A percentile compares a stretch with the other conserved stretches of the same genome.
phyloP scores from a whole-genome alignment of 495 filamentous ascomycete species.

The Halenospora varia region DNA sequence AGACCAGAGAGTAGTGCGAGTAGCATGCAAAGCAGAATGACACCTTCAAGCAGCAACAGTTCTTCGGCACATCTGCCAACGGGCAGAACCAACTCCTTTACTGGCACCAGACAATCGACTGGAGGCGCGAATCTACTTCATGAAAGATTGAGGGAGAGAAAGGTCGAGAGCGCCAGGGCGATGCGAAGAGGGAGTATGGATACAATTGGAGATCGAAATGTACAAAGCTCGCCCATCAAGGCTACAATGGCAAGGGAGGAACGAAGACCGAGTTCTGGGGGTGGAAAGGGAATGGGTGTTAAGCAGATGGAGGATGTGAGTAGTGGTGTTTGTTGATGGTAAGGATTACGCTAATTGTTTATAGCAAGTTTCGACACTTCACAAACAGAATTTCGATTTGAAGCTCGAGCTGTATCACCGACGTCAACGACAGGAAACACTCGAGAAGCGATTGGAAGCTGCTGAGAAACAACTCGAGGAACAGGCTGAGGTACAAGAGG shows the following conservation, averaged over 20 bases:
- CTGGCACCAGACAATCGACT: neutral
- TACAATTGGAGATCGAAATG: constrained; percentile 3
- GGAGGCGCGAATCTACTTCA: constrained; percentile 43
- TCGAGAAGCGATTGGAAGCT: constrained; percentile 60
- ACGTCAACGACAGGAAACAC: constrained; percentile 46
- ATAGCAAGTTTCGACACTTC: constrained; percentile 53
- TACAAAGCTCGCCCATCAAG: constrained; percentile 25
- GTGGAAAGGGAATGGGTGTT: constrained; percentile 30
- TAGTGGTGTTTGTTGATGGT: constrained; percentile 20
- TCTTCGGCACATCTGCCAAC: constrained; percentile 11
- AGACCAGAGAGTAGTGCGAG: constrained; percentile 36
- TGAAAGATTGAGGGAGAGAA: constrained; percentile 46
- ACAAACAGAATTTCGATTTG: constrained; percentile 87
- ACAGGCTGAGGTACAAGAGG: constrained; percentile 38
- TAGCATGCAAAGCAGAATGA: constrained; percentile 35
- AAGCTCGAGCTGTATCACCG: constrained; percentile 81
- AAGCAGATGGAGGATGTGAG: constrained; percentile 31
- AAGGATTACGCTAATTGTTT: constrained; percentile 32
- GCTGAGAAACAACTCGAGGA: constrained; percentile 51
- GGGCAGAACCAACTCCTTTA: neutral
- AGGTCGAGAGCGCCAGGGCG: constrained; percentile 39
- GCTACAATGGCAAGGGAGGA: constrained; percentile 12
- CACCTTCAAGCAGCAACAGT: constrained; percentile 29
- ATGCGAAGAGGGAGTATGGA: constrained; percentile 21
- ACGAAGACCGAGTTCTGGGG: constrained; percentile 25